Percentiles rank a stretch among this genome's conserved stretches.
phyloP scores from a whole-genome alignment of 306 rosid species.

The Vachellia collinsii region DNA sequence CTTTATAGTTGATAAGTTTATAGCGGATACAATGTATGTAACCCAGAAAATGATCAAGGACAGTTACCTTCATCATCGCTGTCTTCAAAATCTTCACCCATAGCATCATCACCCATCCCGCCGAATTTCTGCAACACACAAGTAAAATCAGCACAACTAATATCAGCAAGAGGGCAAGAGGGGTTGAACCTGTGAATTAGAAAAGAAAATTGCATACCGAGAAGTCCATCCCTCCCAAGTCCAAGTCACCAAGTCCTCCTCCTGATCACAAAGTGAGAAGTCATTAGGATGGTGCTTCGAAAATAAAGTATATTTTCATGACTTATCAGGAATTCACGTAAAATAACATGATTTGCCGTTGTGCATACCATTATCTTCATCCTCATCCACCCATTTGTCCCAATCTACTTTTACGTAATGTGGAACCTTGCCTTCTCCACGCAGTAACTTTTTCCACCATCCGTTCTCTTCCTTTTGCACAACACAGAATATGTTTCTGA shows the following conservation, averaged over 20 bases:
- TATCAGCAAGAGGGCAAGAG: background rate
- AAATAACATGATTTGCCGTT: background rate
- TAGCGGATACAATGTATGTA: background rate
- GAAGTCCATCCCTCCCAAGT: conserved; percentile 95
- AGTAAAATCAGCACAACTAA: conserved; percentile 2
- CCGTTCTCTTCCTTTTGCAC: conserved; percentile 69
- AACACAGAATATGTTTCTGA: conserved; percentile 63
- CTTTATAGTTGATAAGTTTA: background rate
- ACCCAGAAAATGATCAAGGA: conserved; percentile 19
- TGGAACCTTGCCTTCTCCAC: conserved; percentile 69
- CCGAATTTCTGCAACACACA: conserved; percentile 73
- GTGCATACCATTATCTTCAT: conserved; percentile 43
- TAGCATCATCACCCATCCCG: conserved; percentile 58
- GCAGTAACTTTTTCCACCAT: conserved; percentile 73
- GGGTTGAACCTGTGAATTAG: conserved; percentile 14
- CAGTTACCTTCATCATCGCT: conserved; percentile 76
- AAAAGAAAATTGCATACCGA: conserved; percentile 62
- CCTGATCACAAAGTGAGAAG: conserved; percentile 30
- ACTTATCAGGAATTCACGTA: background rate
- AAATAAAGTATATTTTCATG: background rate
- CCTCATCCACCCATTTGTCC: conserved; percentile 7
- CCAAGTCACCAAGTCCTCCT: conserved; percentile 61
- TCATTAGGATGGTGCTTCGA: conserved; percentile 12
- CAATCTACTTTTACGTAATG: conserved; percentile 28
- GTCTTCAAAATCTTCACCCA: conserved; percentile 68